A percentile compares a stretch with the other conserved stretches of the same genome.
Conservation (phyloP, 2,329 filamentous ascomycete species). For the Zymoseptoria passerinii region DNA sequence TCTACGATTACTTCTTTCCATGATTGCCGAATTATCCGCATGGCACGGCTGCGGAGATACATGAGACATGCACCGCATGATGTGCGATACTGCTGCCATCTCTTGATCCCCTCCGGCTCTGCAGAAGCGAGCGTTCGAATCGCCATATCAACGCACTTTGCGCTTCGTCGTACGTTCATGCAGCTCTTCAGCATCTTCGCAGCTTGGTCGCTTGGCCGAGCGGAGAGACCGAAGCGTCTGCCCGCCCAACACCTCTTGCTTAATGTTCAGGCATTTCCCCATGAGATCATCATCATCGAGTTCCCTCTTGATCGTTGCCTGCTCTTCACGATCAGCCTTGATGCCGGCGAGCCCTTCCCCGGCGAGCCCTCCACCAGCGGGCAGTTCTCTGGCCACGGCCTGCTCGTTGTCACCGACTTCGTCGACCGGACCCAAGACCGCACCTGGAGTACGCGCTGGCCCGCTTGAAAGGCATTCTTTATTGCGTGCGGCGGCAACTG, state of each 20-base stretch:
- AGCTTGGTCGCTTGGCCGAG: neutral
- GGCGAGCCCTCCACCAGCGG: too few relatives aligned
- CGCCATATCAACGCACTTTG: neutral
- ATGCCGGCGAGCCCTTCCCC: too few relatives aligned
- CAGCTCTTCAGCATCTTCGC: neutral
- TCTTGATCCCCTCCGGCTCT: neutral
- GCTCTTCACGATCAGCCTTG: neutral
- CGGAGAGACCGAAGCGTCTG: neutral
- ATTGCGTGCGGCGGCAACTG: neutral
- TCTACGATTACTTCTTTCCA: too few relatives aligned
- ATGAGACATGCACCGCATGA: too few relatives aligned
- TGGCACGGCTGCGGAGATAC: too few relatives aligned
- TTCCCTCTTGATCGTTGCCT: neutral
- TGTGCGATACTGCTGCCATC: neutral
- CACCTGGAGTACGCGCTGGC: neutral
- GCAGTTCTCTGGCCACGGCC: neutral
- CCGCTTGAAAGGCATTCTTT: neutral
- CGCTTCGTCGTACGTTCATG: neutral
- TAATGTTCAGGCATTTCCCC: neutral
- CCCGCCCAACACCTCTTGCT: neutral
- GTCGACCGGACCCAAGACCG: neutral
- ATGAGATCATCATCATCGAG: neutral
- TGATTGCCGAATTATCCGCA: too few relatives aligned
- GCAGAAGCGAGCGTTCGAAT: neutral
- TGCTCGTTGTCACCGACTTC: neutral